A percentile compares a stretch with the other conserved stretches of the same genome.
Evolutionary conservation across 345 rosid species (phyloP).

Genomic region (Eucalyptus brandiana): DNA sequence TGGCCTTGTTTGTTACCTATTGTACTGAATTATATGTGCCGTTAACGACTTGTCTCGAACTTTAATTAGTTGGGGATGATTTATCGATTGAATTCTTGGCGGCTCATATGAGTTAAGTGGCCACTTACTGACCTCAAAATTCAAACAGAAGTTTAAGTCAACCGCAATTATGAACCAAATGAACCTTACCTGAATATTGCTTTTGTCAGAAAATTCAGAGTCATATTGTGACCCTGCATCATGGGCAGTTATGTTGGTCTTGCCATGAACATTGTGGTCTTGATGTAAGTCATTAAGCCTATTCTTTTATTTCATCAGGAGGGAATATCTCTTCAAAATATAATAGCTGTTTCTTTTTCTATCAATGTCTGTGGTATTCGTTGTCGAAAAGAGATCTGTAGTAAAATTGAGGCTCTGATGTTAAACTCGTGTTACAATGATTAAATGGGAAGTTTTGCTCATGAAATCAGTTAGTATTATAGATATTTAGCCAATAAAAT

Average conservation of each 20-base stretch:
- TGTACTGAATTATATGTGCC: neutral
- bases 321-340: neutral
- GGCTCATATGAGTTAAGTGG: neutral
- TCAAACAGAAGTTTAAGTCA: neutral
- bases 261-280: neutral
- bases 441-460: neutral
- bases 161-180: neutral
- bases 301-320: neutral
- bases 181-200: neutral
- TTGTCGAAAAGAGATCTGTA: neutral
- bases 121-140: neutral
- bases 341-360: neutral
- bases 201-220: neutral
- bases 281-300: neutral
- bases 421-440: neutral
- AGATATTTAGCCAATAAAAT: neutral
- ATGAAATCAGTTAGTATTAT: too few relatives aligned
- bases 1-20: neutral
- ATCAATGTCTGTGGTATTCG: neutral
- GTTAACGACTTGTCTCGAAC: neutral
- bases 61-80: neutral
- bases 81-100: neutral
- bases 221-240: neutral
- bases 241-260: neutral
- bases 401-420: neutral